These are phyloP conservation scores for Rhodotorula mucilaginosa DNA, from an alignment of 1,284 basidiomycete species.

Conservation along the genomic window DNA sequence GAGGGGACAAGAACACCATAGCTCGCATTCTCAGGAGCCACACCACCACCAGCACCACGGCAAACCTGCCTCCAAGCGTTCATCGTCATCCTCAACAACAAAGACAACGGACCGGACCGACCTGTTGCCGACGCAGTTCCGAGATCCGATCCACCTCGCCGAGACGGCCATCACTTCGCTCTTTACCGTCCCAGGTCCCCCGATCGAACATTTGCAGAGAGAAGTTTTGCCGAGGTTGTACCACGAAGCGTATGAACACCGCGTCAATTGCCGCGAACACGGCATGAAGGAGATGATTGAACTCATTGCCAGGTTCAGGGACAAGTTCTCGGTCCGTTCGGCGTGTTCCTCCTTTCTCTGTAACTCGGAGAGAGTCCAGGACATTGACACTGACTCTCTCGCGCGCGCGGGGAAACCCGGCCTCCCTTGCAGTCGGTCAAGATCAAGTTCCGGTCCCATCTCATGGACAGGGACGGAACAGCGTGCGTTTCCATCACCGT, in stretches of 20 bases:
- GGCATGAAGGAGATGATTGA: slow-evolving; percentile 17
- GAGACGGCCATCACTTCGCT: slow-evolving; percentile 20
- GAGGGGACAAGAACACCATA: not conserved
- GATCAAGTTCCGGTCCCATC: slow-evolving; percentile 18
- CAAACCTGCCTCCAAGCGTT: not conserved
- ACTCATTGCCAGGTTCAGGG: slow-evolving; percentile 8
- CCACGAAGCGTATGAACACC: slow-evolving; percentile 30
- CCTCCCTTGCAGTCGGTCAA: slow-evolving; percentile 9
- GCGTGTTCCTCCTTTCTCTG: not conserved
- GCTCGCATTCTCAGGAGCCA: not conserved
- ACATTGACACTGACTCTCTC: no score
- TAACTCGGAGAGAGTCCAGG: no score
- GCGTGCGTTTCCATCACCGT: slow-evolving; percentile 13
- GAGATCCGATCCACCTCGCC: slow-evolving; percentile 23
- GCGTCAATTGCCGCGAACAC: slow-evolving; percentile 28
- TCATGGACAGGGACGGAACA: slow-evolving; percentile 35
- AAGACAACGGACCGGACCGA: not conserved
- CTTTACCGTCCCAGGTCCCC: slow-evolving; percentile 22
- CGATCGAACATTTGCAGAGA: slow-evolving; percentile 17
- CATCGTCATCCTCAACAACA: not conserved
- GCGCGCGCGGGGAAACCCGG: no score
- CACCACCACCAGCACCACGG: not conserved
- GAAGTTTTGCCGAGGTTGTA: slow-evolving; percentile 25
- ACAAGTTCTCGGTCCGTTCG: slow-evolving; percentile 12
- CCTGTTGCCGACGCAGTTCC: not conserved